These are phyloP conservation scores for Mucor velutinosus DNA, from an alignment of 371 early-diverging fungal species.

Conservation along the genomic window DNA sequence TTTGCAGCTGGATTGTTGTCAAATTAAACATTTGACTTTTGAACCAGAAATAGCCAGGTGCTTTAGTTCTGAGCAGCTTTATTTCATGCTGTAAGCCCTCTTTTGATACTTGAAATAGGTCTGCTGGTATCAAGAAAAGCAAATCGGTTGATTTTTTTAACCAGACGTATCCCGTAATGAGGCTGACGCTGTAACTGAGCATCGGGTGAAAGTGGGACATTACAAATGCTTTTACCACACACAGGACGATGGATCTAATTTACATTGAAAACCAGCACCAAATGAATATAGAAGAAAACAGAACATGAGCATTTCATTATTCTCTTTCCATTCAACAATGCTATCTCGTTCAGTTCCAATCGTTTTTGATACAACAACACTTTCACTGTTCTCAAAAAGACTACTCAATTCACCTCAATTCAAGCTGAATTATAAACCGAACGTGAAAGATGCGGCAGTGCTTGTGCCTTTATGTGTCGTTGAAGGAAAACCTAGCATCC, in stretches of 20 bases:
- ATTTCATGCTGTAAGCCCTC: too few relatives aligned
- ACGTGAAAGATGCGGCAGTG: conserved; percentile 49
- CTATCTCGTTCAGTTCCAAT: conserved; percentile 17
- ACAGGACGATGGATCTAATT: neutral
- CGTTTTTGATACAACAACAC: conserved; percentile 31
- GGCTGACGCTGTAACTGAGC: neutral
- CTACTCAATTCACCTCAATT: conserved; percentile 41
- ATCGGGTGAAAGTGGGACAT: neutral
- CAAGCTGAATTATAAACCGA: conserved; percentile 34
- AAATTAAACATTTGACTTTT: too few relatives aligned
- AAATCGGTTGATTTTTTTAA: too few relatives aligned
- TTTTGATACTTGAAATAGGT: too few relatives aligned
- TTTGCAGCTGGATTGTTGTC: too few relatives aligned
- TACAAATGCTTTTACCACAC: neutral
- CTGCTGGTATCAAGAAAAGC: too few relatives aligned
- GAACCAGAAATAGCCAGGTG: too few relatives aligned
- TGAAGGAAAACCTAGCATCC: conserved; percentile 64
- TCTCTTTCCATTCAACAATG: conserved; percentile 5
- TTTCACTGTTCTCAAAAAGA: conserved; percentile 36
- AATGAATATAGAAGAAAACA: neutral
- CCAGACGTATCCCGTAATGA: neutral
- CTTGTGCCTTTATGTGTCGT: conserved; percentile 69
- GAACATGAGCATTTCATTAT: neutral
- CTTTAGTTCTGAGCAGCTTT: too few relatives aligned
- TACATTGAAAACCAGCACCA: conserved; percentile 4